These are phyloP conservation scores for Starmerella geochares DNA, from an alignment of 805 yeast species.

Conservation along the genomic window DNA sequence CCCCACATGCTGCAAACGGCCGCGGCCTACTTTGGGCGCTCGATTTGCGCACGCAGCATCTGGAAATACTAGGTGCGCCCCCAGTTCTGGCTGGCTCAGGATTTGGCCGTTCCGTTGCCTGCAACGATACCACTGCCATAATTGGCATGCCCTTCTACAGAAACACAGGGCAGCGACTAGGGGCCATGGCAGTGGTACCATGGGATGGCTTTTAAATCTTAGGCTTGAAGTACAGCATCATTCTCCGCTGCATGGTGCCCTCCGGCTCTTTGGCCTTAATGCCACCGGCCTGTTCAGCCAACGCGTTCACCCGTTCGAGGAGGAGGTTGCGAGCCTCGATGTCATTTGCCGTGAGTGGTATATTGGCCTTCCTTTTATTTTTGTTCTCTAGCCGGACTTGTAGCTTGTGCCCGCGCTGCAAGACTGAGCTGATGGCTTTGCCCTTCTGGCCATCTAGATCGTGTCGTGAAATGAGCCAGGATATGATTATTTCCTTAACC, in stretches of 20 bases:
- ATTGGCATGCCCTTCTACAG: slow-evolving; percentile 29
- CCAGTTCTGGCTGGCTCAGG: slow-evolving; percentile 22
- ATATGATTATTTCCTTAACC: slow-evolving; percentile 27
- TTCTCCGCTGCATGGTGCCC: slow-evolving; percentile 23
- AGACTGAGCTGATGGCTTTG: slow-evolving; percentile 29
- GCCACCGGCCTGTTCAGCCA: slow-evolving; percentile 27
- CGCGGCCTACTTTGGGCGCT: slow-evolving; percentile 42
- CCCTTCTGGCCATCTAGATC: slow-evolving; percentile 30
- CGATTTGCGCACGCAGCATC: slow-evolving; percentile 26
- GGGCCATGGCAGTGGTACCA: slow-evolving; percentile 10
- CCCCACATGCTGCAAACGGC: slow-evolving; percentile 37
- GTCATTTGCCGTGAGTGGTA: slow-evolving; percentile 23
- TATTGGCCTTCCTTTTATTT: slow-evolving; percentile 12
- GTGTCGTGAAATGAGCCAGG: slow-evolving; percentile 30
- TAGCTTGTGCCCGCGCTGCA: slow-evolving; percentile 28
- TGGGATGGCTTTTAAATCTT: background rate
- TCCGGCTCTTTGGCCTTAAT: slow-evolving; percentile 21
- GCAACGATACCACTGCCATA: slow-evolving; percentile 17
- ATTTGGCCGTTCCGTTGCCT: slow-evolving; percentile 36
- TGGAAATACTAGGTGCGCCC: slow-evolving; percentile 24
- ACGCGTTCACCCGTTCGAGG: slow-evolving; percentile 21
- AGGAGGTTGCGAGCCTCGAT: slow-evolving; percentile 28
- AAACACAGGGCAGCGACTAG: slow-evolving; percentile 6
- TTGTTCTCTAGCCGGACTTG: slow-evolving; percentile 25
- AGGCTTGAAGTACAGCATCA: slow-evolving; percentile 22